Evolutionary conservation across 2,329 filamentous ascomycete genomes (phyloP).

Genomic region (Trichothecium sympodiale): DNA sequence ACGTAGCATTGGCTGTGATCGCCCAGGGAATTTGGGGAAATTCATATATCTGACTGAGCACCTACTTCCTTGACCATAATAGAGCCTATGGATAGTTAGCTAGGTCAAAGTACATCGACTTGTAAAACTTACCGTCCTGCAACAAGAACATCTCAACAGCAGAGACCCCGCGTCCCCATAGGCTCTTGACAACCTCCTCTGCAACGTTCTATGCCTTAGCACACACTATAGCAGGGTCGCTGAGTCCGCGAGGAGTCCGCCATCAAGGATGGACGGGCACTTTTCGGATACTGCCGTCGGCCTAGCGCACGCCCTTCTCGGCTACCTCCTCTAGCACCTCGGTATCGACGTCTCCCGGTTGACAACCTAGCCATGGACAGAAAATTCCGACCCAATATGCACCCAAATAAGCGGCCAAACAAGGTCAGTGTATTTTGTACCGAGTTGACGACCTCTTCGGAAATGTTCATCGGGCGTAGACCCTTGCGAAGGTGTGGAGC

Average conservation of each 20-base stretch:
- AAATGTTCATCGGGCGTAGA: conserved; percentile 28
- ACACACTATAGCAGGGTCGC: conserved; percentile 36
- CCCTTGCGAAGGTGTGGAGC: conserved; percentile 27
- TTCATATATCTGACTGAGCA: no score
- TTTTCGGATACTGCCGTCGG: conserved; percentile 28
- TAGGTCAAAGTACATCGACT: conserved; percentile 2
- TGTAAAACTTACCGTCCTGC: conserved; percentile 42
- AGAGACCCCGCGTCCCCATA: conserved; percentile 86
- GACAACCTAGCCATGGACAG: no score
- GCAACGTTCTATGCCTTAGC: conserved; percentile 65
- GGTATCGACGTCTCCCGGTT: conserved; percentile 91
- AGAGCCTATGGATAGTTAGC: conserved; percentile 25
- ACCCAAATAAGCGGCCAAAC: no score
- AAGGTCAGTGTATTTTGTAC: no score
- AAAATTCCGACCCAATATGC: no score
- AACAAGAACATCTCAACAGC: conserved; percentile 94
- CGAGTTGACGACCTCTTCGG: conserved; percentile 22
- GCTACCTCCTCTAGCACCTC: conserved; percentile 75
- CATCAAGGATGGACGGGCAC: conserved; percentile 69
- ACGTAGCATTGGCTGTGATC: no score
- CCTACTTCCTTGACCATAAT: conserved; percentile 77
- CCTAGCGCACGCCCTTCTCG: conserved; percentile 47
- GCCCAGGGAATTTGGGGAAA: no score
- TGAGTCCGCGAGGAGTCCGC: conserved; percentile 82
- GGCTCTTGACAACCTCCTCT: conserved; percentile 63